These are phyloP conservation scores for Pachysandra terminalis DNA, from an alignment of 164 flowering plant genomes.

Conservation along the genomic window DNA sequence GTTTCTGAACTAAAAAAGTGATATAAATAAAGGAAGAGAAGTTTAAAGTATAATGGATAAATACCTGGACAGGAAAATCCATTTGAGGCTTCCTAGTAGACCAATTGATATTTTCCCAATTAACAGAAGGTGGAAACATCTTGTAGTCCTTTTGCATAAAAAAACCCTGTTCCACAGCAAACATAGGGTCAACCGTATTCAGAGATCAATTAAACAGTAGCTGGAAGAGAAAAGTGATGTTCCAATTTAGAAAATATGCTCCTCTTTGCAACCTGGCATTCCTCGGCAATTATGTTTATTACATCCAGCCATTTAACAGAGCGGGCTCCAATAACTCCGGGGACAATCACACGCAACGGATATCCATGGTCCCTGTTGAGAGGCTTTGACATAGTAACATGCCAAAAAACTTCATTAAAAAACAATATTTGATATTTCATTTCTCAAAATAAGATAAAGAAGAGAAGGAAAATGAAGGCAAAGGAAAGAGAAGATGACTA, in stretches of 20 bases:
- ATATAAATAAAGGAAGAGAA: not conserved
- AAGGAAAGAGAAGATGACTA: not conserved
- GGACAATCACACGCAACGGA: conserved; percentile 84
- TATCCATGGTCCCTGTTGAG: conserved; percentile 97
- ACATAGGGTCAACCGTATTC: not conserved
- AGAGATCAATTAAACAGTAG: not conserved
- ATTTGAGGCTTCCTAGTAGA: conserved; percentile 80
- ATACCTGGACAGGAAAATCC: conserved; percentile 98
- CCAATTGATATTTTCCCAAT: conserved; percentile 97
- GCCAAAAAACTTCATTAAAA: conserved; percentile 6
- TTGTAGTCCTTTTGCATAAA: conserved; percentile 99
- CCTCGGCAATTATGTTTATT: conserved; percentile 72
- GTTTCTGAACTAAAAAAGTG: not conserved
- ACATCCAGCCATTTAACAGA: conserved; percentile 96
- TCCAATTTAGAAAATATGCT: not conserved
- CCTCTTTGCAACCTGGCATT: conserved; percentile 65
- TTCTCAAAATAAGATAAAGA: not conserved
- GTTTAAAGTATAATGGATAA: not conserved
- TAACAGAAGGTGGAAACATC: conserved; percentile 95
- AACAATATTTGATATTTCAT: not conserved
- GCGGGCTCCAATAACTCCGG: conserved; percentile 97
- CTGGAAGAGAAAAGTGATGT: not conserved
- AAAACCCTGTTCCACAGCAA: conserved; percentile 65
- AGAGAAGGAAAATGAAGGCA: not conserved
- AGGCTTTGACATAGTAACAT: conserved; percentile 37